Base-by-base conservation (phyloP, 805 yeast species). In the Kodamaea leandrae region DNA sequence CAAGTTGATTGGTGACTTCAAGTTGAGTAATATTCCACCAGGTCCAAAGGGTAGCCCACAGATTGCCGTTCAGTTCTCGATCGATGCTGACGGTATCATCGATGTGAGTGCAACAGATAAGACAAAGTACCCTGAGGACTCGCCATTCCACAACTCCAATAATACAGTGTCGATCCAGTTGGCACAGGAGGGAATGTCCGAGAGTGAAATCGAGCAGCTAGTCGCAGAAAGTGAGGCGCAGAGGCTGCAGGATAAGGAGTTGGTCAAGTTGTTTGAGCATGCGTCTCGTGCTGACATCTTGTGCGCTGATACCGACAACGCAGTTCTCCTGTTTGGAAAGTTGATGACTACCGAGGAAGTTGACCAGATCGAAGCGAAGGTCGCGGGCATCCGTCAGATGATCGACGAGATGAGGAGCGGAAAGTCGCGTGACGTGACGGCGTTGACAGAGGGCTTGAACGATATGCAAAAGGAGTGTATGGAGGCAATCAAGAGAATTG, bases 241-340 rank as follows among this genome's bases (percentile, higher is more conserved):
- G 66, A 78, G 78, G 49, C 78, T 76, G 40, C 64, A 60, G 42
- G 95, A 85, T 61, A 77, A 75, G 38, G 68, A 74, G 35, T 66
- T 76, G 54, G 78, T 77, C 53, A 78, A 76, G 51, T 72, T 80
- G 42, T 73, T 82, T 46, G 89, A 85, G 57, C 81, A 78, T 55
- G 87, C 91, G 28, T 83, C 84, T 58, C 76, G 82, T 57, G 86
- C 88, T 18, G 95, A 84, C 50, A 80, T 83, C 53, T 73, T 83
- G 38, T 78, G 88, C 52, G 82, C 84, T 55, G 99, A 93, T 63
- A 88, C 96, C 38, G 96, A 89, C 64, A 76, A 76, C 64, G 91
- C 96, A 7, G 69, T 93, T 47, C 71, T 71, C 50, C 95, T 86
- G 66, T 88, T 84, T 57, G 73, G 74, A 6, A 61, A 64, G 6